A percentile compares a stretch with the other conserved stretches of the same genome.
Conservation (phyloP, 2,329 filamentous ascomycete genomes). For the Aspergillus tanneri region DNA sequence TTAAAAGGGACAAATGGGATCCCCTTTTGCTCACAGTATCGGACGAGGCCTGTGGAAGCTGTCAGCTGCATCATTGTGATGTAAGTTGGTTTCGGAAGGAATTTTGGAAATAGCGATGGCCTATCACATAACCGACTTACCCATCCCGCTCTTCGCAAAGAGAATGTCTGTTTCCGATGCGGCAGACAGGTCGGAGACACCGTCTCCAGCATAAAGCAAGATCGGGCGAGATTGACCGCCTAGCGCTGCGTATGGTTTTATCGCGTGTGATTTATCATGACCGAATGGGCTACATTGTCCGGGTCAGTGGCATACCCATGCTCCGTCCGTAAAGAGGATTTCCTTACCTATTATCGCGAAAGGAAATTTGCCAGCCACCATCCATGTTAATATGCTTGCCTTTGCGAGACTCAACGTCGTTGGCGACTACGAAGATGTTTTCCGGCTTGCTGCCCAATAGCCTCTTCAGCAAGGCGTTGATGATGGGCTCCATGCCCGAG, state of each 20-base stretch:
- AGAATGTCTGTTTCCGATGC: slow-evolving; percentile 88
- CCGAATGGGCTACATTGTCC: slow-evolving; percentile 64
- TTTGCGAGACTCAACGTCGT: slow-evolving; percentile 65
- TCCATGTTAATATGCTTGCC: slow-evolving; percentile 73
- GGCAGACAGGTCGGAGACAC: slow-evolving; percentile 86
- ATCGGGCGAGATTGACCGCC: slow-evolving; percentile 67
- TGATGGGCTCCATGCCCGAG: slow-evolving; percentile 82
- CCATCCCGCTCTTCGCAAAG: slow-evolving; percentile 87
- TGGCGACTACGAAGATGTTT: slow-evolving; percentile 65
- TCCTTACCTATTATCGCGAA: slow-evolving; percentile 75
- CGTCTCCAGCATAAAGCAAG: slow-evolving; percentile 92
- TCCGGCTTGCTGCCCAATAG: background rate
- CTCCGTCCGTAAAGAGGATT: background rate
- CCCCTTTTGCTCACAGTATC: too few relatives aligned
- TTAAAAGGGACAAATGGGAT: too few relatives aligned
- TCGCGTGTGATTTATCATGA: slow-evolving; percentile 90
- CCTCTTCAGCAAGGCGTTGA: slow-evolving; percentile 68
- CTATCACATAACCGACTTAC: slow-evolving; percentile 46
- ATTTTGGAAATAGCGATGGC: background rate
- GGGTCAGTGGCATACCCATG: background rate
- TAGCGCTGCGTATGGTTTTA: slow-evolving; percentile 75
- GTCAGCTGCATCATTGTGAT: too few relatives aligned
- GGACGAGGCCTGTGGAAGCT: too few relatives aligned
- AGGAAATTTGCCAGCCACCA: slow-evolving; percentile 81
- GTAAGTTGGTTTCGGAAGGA: too few relatives aligned